A percentile compares a stretch with the other conserved stretches of the same genome.
These are phyloP conservation scores for Kwoniella dejecticola DNA, from an alignment of 768 basidiomycete species.

Conservation along the genomic window DNA sequence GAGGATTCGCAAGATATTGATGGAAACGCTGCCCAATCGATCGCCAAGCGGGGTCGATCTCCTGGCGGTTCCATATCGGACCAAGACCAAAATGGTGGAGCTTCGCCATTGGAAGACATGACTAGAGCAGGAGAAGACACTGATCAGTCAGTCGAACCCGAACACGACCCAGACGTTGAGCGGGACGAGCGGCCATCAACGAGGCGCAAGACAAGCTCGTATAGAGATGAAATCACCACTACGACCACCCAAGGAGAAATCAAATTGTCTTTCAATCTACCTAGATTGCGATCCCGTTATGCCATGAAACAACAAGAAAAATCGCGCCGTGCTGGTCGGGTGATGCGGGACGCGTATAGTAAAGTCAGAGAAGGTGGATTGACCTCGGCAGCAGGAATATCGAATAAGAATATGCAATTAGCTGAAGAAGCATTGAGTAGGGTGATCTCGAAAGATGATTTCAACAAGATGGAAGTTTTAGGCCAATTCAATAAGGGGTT, in stretches of 20 bases:
- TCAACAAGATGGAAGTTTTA: constrained; percentile 75
- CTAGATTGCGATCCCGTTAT: constrained; percentile 43
- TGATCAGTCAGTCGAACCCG: background rate
- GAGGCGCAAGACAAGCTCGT: constrained; percentile 15
- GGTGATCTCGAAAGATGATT: constrained; percentile 84
- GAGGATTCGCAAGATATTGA: background rate
- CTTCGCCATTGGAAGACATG: constrained; percentile 4
- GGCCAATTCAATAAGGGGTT: constrained; percentile 98
- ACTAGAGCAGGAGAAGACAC: constrained; percentile 7
- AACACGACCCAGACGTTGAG: background rate
- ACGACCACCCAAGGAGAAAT: constrained; percentile 33
- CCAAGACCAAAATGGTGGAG: constrained; percentile 31
- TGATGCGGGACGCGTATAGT: too few relatives aligned
- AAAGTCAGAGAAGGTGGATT: constrained; percentile 34
- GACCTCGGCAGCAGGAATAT: constrained; percentile 48
- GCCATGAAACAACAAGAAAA: background rate
- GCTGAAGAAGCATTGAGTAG: constrained; percentile 73
- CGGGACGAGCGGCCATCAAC: background rate
- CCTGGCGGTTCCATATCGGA: constrained; percentile 38
- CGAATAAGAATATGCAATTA: constrained; percentile 58
- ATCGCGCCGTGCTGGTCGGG: too few relatives aligned
- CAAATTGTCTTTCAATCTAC: constrained; percentile 56
- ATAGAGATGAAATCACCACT: constrained; percentile 39
- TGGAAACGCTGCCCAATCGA: background rate
- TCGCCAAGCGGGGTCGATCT: constrained; percentile 6